Base-by-base conservation (phyloP, 805 yeast genomes). In the Metschnikowia proteae region DNA sequence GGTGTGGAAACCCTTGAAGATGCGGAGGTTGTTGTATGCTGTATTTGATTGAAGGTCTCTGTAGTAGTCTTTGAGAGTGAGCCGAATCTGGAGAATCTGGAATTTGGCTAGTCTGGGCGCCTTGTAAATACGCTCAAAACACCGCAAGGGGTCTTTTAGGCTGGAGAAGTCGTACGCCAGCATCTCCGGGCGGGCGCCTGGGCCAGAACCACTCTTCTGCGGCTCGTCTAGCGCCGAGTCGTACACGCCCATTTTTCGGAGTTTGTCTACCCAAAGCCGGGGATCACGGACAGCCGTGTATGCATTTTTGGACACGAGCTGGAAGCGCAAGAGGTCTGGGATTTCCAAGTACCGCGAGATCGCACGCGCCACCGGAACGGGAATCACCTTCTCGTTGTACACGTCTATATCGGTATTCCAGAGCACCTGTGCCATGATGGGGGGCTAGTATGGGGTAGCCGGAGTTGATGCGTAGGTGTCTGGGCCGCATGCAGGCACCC, bases 381-480 rank as follows among this genome's bases (percentile, higher is more conserved):
- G 76, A 23, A 73, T 73, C 13, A 63, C 65, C 23, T 55, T 48
- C 38, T 50, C 59, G 49, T 73, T 66, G 50, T 73, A 73, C 25
- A 72, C 76, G 52, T 73, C 76, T 33, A 73, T 73, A 58, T 73
- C 78, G 17, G 73, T 55, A 57, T 73, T 73, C 78, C 78, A 73
- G 49, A 73, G 62, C 46, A 73, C 76, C 51, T 68, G 74, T 11
- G 78, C 70, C 78, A 73, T 72, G 33, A 29, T 40, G 41, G 32
- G 9, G 41, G 41, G 25, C 25, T 27, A 27, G 39, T 38, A 38
- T 38, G 32, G 41, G 32, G 41, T 38, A 38, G 6, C n/a, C 41
- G 25, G 32, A 23, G 26, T 9, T 38, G 29, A 38, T 13, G 25
- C 41, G 41, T 38, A 38, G 10, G 25, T 27, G 23, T 27, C 13